These are phyloP conservation scores for Saccharomycopsis fodiens DNA, from an alignment of 805 yeast genomes.

Conservation along the genomic window DNA sequence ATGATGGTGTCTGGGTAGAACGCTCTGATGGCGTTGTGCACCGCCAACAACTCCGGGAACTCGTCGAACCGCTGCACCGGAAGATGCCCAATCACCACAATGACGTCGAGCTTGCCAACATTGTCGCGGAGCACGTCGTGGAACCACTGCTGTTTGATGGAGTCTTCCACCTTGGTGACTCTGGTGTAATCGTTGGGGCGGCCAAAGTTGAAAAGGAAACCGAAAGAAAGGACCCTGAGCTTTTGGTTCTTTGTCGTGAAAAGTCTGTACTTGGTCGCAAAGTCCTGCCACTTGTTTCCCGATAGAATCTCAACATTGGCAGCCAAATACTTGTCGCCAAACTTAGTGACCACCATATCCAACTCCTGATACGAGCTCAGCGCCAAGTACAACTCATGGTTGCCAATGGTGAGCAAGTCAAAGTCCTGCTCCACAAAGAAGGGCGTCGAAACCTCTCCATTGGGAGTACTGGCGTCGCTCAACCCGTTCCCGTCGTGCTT, in stretches of 20 bases:
- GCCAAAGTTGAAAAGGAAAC: conserved; percentile 72
- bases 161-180: conserved; percentile 54
- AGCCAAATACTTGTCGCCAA: conserved; percentile 57
- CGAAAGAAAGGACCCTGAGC: conserved; percentile 54
- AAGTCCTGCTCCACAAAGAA: conserved; percentile 60
- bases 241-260: conserved; percentile 53
- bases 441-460: conserved; percentile 55
- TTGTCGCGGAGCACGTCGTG: conserved; percentile 28
- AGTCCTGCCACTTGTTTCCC: conserved; percentile 34
- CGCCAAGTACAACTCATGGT: conserved; percentile 77
- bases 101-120: conserved; percentile 44
- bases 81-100: conserved; percentile 72
- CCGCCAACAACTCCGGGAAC: conserved; percentile 28
- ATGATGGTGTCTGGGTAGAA: conserved; percentile 56
- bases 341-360: conserved; percentile 45
- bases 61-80: conserved; percentile 45
- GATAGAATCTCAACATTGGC: conserved; percentile 56
- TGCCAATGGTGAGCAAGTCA: conserved; percentile 80
- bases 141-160: conserved; percentile 62
- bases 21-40: conserved; percentile 41
- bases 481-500: conserved; percentile 93
- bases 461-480: conserved; percentile 68
- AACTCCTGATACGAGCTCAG: conserved; percentile 61
- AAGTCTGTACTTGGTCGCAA: conserved; percentile 61
- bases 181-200: conserved; percentile 50